Base-by-base conservation (phyloP, 108 stramenopile species). In the Fragilariopsis cylindrus region DNA sequence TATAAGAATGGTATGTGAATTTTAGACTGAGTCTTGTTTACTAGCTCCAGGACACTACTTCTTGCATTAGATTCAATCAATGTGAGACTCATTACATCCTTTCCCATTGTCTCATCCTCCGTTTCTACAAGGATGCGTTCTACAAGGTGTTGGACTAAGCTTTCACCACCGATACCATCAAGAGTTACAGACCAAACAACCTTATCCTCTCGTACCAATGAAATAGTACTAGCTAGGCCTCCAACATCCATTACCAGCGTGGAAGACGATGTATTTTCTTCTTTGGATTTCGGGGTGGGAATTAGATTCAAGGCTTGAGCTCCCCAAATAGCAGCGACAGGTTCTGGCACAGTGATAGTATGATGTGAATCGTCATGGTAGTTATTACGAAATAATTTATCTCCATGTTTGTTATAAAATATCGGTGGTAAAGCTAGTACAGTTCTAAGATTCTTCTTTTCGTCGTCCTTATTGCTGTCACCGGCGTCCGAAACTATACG, bases 1-100 rank as follows among this genome's bases (percentile, higher is more conserved):
- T 70, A 76, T n/a, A 92, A 77, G 69, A 86, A 94, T 2, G 90
- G 92, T 56, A 94, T 78, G 74, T 94, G 88, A 44, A 94, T 73
- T 41, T 84, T 68, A 50, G 81, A 71, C 44, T 84, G 71, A 19
- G 82, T 79, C 45, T 88, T 84, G 57, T 70, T 81, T 21, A 84
- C 85, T 19, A 91, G 70, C 81, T 94, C 92, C 16, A 82, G 46
- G 7, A 85, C 57, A 9, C 87, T 87, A 30, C 75, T 55, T 7
- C 73, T 73, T 6, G 82, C 74, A 41, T 60, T 72, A 21, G 47
- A 70, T 53, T 72, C 73, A 45, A 82, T 77, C 73, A 73, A 44
- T 6, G 77, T 74, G 44, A 78, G 69, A 52, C 60, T 72, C 73
- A 81, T 78, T 9, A 65, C 57, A 65, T 78, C 80, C 21, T 81